Evolutionary conservation across 306 rosid species (phyloP), one percentile per base, ranked within the genome.

Genomic region (Vicia sativa): DNA sequence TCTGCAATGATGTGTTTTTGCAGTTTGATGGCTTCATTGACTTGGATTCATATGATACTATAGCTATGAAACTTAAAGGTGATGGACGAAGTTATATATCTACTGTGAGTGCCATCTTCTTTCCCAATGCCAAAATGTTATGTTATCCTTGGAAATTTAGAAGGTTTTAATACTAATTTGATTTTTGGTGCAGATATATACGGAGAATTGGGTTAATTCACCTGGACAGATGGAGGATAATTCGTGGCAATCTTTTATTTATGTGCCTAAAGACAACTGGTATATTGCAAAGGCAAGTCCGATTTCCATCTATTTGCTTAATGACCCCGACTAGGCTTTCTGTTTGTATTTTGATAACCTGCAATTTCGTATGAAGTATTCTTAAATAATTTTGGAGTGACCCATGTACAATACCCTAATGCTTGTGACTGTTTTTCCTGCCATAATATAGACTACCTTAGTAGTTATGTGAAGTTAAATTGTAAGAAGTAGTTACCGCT

Each of bases 171-270:
- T 28, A 38, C 25, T 25, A 64, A 23, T 50, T 13, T 70, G 57
- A 56, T 67, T 52, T 52, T 49, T 73, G 76, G 41, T 80, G 76
- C 84, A 92, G 96, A 87, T 92, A 50, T 92, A 92, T 68, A 89
- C 97, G 7, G 97, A 92, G 61, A 92, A 92, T 57, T 92, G 95
- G 97, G 96, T 91, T 39, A 91, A 91, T 66, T 88, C 96, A 61
- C 97, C 96, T 29, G 97, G 88, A 38, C 93, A 88, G 77, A 72
- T 66, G 70, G 97, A 88, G 76, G 97, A 91, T 79, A 88, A 91
- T 70, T 85, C 91, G 2, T 91, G 97, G 97, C 97, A 88, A 74
- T 83, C 96, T 7, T 91, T 88, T 71, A 73, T 91, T 50, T 68
- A 74, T 75, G 93, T 85, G 16, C 97, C 96, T 41, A 79, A 83